Base-by-base conservation (phyloP, 139 green algal species). In the Chlamydomonas sp. region DNA sequence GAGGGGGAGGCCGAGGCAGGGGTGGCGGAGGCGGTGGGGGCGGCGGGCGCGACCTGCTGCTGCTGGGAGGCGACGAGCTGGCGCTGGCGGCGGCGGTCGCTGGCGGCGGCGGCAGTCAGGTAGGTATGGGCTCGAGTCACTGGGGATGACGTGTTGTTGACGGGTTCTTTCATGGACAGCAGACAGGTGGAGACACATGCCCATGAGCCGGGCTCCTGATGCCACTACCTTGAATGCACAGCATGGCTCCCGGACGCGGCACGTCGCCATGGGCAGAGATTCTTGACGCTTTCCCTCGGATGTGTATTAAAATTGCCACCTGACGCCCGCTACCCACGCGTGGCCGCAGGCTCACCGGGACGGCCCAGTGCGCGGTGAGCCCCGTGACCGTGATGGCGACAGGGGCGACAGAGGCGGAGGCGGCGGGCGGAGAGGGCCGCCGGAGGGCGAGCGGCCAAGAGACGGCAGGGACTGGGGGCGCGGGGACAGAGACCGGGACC, bases 41-140 rank as follows among this genome's bases (percentile, higher is more conserved):
- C 85, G 87, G 64, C 63, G 4, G 81, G 49, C 66, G 88, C 31
- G 90, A 90, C 59, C 63, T 87, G 6, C 49, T 92, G n/a, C 77
- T 92, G 10, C 67, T 89, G 49, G 81, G 79, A 6, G 71, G 73
- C 8, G 77, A 90, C 9, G 58, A 80, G 17, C 76, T 62, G 5
- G 87, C 58, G 14, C 62, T 83, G 2, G 64, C 60, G 76, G 67
- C 76, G 58, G 69, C 81, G 31, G 63, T 74, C 57, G 57, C 75
- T 64, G 76, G 60, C 20, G 60, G 18, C 71, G 61, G 60, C 49
- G 72, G 61, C n/a, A 72, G 61, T 15, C n/a, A 62, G 4, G 72
- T 18, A 12, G 31, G 20, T 72, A 87, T 80, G 60, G 68, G 80
- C 59, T 59, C 31, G 5, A 49, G 31, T 49, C 31, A 49, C 31